Percentiles rank a stretch among this genome's conserved stretches.
Evolutionary conservation across 1,284 basidiomycete species (phyloP).

Genomic region (Farysia itapuensis): DNA sequence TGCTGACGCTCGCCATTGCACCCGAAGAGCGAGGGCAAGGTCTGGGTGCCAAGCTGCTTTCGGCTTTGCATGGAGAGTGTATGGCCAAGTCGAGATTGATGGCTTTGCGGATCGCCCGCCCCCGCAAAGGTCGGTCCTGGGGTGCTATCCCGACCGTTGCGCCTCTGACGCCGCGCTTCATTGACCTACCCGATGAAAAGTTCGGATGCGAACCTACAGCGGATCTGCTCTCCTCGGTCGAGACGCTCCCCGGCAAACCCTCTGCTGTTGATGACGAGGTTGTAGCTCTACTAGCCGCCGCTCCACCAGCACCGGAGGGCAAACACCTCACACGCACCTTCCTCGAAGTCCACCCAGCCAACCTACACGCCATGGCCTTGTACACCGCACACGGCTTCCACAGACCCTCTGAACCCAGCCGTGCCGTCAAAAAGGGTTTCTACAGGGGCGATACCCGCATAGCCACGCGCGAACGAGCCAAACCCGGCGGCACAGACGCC

Average conservation of each 20-base stretch:
- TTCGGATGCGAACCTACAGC: no score
- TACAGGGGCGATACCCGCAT: slow-evolving; percentile 48
- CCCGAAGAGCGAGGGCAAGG: slow-evolving; percentile 46
- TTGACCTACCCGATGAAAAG: no score
- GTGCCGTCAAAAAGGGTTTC: slow-evolving; percentile 22
- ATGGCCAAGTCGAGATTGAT: slow-evolving; percentile 14
- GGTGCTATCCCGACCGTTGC: slow-evolving; percentile 2
- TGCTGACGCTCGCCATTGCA: slow-evolving; percentile 42
- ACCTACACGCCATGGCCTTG: slow-evolving; percentile 31
- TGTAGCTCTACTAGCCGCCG: no score
- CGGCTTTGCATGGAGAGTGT: slow-evolving; percentile 33
- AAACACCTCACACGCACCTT: slow-evolving; percentile 12
- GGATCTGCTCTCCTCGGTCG: no score
- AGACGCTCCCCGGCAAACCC: not conserved
- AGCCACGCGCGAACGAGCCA: slow-evolving; percentile 22
- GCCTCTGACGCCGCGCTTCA: slow-evolving; percentile 8
- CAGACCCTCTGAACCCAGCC: slow-evolving; percentile 5
- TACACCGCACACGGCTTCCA: slow-evolving; percentile 34
- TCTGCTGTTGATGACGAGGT: not conserved
- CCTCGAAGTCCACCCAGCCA: slow-evolving; percentile 47
- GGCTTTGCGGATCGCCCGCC: no score
- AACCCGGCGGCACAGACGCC: slow-evolving; percentile 44
- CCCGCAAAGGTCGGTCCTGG: slow-evolving; percentile 4
- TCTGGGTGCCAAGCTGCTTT: slow-evolving; percentile 38
- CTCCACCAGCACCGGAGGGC: not conserved